A percentile compares a stretch with the other conserved stretches of the same genome.
These are phyloP conservation scores for Kappamyces sp. DNA, from an alignment of 192 early-diverging fungal species.

Conservation along the genomic window DNA sequence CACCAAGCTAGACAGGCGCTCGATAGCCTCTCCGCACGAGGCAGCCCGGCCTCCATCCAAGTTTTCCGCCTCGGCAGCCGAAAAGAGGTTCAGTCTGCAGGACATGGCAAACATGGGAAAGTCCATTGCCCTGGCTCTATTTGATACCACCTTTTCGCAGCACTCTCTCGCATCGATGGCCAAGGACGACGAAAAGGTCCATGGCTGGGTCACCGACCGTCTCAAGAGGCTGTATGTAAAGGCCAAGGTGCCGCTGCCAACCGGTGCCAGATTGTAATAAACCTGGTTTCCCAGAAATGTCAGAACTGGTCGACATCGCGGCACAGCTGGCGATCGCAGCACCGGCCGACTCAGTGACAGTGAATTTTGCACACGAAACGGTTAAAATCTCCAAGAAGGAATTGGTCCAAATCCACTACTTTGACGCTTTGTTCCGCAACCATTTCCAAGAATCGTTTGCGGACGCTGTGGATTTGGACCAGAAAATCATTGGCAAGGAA, in stretches of 20 bases:
- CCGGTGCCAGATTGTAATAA: too few relatives aligned
- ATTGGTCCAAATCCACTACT: too few relatives aligned
- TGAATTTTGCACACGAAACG: too few relatives aligned
- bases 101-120: constrained; percentile 12
- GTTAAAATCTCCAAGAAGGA: too few relatives aligned
- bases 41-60: constrained; percentile 1
- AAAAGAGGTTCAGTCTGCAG: constrained; percentile 1
- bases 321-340: too few relatives aligned
- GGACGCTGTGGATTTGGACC: too few relatives aligned
- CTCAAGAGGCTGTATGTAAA: constrained; percentile 8
- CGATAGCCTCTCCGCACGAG: neutral
- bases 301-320: too few relatives aligned
- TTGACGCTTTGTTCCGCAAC: too few relatives aligned
- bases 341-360: too few relatives aligned
- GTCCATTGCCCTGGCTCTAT: neutral
- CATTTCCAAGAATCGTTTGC: too few relatives aligned
- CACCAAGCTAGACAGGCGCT: constrained; percentile 5
- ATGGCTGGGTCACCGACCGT: constrained; percentile 11
- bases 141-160: constrained; percentile 3
- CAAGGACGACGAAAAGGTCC: neutral
- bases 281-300: too few relatives aligned
- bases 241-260: neutral
- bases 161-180: neutral
- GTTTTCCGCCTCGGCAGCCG: neutral
- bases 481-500: too few relatives aligned